A percentile compares a stretch with the other conserved stretches of the same genome.
These are phyloP conservation scores for Ophiosphaerella herpotricha DNA, from an alignment of 2,329 filamentous ascomycete genomes.

Conservation along the genomic window DNA sequence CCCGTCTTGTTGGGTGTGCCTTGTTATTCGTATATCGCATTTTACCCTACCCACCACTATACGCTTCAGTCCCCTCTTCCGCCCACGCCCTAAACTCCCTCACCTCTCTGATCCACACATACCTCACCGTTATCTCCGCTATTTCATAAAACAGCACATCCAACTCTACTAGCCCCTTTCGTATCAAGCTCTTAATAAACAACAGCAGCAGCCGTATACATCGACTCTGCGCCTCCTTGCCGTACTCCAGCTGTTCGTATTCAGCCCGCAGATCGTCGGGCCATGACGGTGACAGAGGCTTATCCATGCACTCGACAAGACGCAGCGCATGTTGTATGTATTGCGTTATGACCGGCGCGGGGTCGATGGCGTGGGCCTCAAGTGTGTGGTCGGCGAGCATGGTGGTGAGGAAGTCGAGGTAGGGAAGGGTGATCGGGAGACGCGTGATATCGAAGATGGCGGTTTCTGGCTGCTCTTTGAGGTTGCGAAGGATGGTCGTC, in stretches of 20 bases:
- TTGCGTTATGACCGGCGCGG: constrained; percentile 34
- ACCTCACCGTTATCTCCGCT: constrained; percentile 47
- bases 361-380: constrained; percentile 29
- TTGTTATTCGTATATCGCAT: neutral
- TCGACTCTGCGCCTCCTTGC: constrained; percentile 43
- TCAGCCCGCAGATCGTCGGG: neutral
- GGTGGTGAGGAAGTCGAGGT: constrained; percentile 46
- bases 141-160: constrained; percentile 47
- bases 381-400: constrained; percentile 37
- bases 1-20: neutral
- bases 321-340: constrained; percentile 48
- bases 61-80: constrained; percentile 1
- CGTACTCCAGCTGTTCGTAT: constrained; percentile 18
- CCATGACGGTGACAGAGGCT: constrained; percentile 4
- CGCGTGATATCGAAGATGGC: constrained; percentile 38
- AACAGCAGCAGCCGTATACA: constrained; percentile 44
- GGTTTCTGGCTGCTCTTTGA: constrained; percentile 24
- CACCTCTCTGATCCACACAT: constrained; percentile 48
- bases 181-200: constrained; percentile 46
- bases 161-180: constrained; percentile 35
- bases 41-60: neutral
- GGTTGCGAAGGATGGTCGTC: constrained; percentile 19
- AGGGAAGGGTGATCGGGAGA: constrained; percentile 43
- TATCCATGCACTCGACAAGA: constrained; percentile 38
- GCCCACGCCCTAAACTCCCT: constrained; percentile 42